phyloP scores from a whole-genome alignment of 2,329 filamentous ascomycete genomes.

The Penicillium sp. region DNA sequence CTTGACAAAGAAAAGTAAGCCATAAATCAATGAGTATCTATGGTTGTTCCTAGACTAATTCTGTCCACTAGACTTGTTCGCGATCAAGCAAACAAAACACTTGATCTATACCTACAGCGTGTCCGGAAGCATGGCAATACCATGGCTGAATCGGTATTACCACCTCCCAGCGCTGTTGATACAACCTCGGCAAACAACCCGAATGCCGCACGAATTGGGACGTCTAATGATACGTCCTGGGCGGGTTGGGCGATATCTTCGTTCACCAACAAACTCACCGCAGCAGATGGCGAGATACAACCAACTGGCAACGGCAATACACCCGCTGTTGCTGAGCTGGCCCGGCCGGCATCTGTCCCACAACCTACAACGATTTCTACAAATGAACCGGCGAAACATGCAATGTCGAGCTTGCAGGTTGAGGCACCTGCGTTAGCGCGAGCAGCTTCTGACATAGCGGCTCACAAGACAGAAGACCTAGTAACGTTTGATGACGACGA shows the following conservation, averaged over 20 bases:
- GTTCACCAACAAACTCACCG: conserved; percentile 88
- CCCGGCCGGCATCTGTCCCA: conserved; percentile 49
- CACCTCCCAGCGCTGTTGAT: conserved; percentile 56
- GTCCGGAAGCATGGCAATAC: conserved; percentile 72
- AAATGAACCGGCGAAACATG: conserved; percentile 20
- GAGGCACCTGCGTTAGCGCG: conserved; percentile 28
- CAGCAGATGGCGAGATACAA: conserved; percentile 83
- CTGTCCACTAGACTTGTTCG: conserved; percentile 59
- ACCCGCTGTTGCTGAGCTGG: conserved; percentile 39
- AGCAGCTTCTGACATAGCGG: conserved; percentile 40
- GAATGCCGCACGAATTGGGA: conserved; percentile 69
- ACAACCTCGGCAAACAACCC: conserved; percentile 27
- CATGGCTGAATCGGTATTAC: conserved; percentile 77
- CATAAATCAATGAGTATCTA: not conserved
- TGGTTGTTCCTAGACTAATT: not conserved
- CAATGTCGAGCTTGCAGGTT: conserved; percentile 23
- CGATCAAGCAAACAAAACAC: conserved; percentile 83
- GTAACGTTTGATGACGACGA: conserved; percentile 37
- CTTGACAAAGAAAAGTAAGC: conserved; percentile 84
- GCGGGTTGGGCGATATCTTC: conserved; percentile 97
- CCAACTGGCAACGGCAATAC: conserved; percentile 49
- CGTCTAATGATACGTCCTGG: conserved; percentile 72
- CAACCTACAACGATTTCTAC: conserved; percentile 32
- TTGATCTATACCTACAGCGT: conserved; percentile 79
- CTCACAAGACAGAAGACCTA: conserved; percentile 41